phyloP scores from a whole-genome alignment of 345 rosid species.

The Syzygium jambos region DNA sequence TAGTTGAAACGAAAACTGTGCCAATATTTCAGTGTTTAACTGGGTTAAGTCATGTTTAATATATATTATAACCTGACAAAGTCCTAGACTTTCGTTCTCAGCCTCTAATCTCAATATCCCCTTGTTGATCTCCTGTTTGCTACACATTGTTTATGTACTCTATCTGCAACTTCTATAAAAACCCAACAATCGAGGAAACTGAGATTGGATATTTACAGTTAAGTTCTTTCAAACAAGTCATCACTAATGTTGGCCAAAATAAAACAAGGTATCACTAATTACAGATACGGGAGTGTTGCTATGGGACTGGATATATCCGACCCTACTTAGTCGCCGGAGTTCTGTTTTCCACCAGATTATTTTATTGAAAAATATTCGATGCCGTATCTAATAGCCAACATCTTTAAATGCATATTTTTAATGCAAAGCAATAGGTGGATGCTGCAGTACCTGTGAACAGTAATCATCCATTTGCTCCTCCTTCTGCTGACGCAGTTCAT shows the following conservation, averaged over 20 bases:
- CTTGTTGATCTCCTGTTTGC: neutral
- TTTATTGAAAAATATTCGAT: neutral
- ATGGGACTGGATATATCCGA: neutral
- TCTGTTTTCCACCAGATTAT: neutral
- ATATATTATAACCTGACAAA: neutral
- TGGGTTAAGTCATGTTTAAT: neutral
- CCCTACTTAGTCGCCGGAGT: neutral
- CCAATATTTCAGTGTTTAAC: neutral
- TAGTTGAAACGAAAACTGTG: neutral
- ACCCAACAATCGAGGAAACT: neutral
- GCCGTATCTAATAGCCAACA: neutral
- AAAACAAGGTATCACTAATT: neutral
- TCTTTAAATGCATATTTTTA: neutral
- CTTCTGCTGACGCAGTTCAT: slow-evolving; percentile 75
- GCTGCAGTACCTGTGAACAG: slow-evolving; percentile 72
- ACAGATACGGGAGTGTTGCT: neutral
- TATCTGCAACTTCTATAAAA: neutral
- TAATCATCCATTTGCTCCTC: slow-evolving; percentile 98
- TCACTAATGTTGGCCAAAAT: neutral
- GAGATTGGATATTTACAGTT: neutral
- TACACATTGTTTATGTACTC: neutral
- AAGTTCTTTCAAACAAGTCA: neutral
- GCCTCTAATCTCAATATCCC: neutral
- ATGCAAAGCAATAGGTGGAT: neutral
- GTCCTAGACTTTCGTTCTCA: neutral